A percentile compares a stretch with the other conserved stretches of the same genome.
phyloP scores from a whole-genome alignment of 805 yeast species.

The Metschnikowia proteae region DNA sequence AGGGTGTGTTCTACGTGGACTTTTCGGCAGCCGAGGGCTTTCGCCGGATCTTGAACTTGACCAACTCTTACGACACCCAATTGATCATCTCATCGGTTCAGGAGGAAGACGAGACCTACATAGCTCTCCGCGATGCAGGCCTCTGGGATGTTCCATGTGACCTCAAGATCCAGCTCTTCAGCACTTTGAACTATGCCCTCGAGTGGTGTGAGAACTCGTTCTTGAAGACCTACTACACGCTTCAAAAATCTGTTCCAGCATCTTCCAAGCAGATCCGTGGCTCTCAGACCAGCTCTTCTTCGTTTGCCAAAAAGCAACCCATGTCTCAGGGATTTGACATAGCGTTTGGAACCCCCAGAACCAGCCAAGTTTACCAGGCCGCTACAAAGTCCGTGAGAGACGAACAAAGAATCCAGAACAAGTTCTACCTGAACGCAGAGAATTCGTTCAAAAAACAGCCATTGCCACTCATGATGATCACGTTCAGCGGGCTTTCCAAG shows the following conservation, averaged over 20 bases:
- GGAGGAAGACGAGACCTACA: conserved; percentile 61
- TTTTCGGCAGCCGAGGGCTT: conserved; percentile 96
- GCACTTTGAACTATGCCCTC: conserved; percentile 77
- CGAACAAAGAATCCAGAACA: conserved; percentile 41
- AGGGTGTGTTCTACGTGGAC: conserved; percentile 76
- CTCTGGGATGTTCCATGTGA: conserved; percentile 50
- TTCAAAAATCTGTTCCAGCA: conserved; percentile 23
- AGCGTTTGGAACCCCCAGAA: conserved; percentile 48
- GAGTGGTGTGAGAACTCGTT: conserved; percentile 98
- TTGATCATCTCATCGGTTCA: conserved; percentile 75
- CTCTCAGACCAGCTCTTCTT: background rate
- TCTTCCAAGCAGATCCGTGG: conserved; percentile 11
- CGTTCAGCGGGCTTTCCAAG: conserved; percentile 57
- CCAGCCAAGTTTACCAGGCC: conserved; percentile 49
- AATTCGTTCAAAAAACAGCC: conserved; percentile 48
- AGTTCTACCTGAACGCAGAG: conserved; percentile 45
- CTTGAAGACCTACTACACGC: conserved; percentile 53
- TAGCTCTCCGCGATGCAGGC: conserved; percentile 79
- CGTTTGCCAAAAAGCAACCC: conserved; percentile 10
- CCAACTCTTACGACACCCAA: conserved; percentile 64
- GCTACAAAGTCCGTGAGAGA: conserved; percentile 45
- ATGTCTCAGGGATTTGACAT: conserved; percentile 23
- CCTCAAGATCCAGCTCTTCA: conserved; percentile 57
- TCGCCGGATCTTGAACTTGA: conserved; percentile 75
- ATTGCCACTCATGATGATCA: conserved; percentile 58